Evolutionary conservation across 768 basidiomycete species (phyloP).

Genomic region (Neoboletus subvelutipes): DNA sequence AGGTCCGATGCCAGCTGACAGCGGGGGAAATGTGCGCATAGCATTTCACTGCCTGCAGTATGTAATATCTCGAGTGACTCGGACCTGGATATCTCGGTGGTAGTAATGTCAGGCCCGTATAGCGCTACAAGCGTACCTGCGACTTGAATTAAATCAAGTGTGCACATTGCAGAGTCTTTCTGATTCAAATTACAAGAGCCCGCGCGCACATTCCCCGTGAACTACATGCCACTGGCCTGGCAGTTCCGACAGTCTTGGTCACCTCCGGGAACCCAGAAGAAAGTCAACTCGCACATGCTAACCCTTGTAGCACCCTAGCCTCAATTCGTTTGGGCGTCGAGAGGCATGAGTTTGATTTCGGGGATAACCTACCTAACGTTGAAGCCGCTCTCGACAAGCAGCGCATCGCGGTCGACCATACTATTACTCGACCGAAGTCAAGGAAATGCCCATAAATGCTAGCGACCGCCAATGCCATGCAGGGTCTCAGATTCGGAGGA

Average conservation of each 20-base stretch:
- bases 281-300: neutral
- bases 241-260: neutral
- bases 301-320: neutral
- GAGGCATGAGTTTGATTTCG: neutral
- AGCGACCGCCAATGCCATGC: constrained; percentile 3
- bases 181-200: neutral
- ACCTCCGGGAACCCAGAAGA: neutral
- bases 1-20: neutral
- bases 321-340: neutral
- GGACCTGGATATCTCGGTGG: neutral
- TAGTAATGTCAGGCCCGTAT: neutral
- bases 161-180: neutral
- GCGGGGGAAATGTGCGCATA: neutral
- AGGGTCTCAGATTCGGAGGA: constrained; percentile 8
- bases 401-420: neutral
- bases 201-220: neutral
- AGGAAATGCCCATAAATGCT: neutral
- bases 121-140: neutral
- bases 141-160: neutral
- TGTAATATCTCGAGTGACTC: neutral
- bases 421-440: neutral
- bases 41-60: neutral
- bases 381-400: neutral
- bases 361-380: neutral
- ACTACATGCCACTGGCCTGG: no score